A percentile compares a stretch with the other conserved stretches of the same genome.
phyloP scores from a whole-genome alignment of 202 grass and related monocot genomes.

The Zizania palustris region DNA sequence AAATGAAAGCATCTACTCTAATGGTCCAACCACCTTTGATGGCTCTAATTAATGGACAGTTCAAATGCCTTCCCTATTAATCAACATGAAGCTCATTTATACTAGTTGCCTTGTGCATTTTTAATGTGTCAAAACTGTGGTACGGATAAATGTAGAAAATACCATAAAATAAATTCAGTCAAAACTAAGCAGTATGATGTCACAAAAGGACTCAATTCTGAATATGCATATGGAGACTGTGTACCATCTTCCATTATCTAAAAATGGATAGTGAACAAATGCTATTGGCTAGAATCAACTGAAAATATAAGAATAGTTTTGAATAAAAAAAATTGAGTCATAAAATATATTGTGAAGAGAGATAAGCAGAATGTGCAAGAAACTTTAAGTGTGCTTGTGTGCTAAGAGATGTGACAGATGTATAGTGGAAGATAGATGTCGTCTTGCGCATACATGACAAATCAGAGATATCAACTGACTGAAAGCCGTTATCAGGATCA shows the following conservation, averaged over 20 bases:
- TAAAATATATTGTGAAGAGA: not conserved
- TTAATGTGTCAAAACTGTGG: not conserved
- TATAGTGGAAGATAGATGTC: not conserved
- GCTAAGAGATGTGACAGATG: slow-evolving; percentile 30
- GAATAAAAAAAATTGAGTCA: not conserved
- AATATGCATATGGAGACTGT: not conserved
- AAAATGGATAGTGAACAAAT: not conserved
- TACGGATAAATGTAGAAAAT: not conserved
- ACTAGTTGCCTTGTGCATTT: not conserved
- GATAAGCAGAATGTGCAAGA: not conserved
- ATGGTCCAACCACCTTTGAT: not conserved
- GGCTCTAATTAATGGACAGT: not conserved
- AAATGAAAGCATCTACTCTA: not conserved
- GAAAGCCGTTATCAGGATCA: slow-evolving; percentile 11
- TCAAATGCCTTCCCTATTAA: not conserved
- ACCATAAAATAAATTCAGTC: too few species aligned
- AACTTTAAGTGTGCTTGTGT: not conserved
- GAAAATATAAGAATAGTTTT: slow-evolving; percentile 18
- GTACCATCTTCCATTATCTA: too few species aligned
- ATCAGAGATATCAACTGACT: not conserved
- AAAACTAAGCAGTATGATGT: not conserved
- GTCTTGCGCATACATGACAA: slow-evolving; percentile 3
- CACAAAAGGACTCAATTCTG: not conserved
- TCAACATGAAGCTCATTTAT: not conserved
- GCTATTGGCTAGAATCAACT: slow-evolving; percentile 3